phyloP scores from a whole-genome alignment of 371 early-diverging fungal species.

The Mortierella sp. region DNA sequence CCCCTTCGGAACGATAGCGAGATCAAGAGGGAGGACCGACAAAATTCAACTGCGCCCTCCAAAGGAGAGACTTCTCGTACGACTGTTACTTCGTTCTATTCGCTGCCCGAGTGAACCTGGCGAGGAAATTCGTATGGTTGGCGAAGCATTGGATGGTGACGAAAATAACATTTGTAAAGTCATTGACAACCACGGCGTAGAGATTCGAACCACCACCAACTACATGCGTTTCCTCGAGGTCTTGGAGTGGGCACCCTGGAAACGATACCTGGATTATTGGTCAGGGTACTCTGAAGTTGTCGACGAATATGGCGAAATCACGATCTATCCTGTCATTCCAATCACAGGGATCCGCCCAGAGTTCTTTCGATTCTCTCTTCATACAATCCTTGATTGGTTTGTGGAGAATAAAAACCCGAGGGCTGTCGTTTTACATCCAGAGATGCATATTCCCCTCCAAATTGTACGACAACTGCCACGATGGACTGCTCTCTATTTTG shows the following conservation, averaged over 20 bases:
- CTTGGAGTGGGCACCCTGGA: constrained; percentile 32
- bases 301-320: neutral
- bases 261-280: constrained; percentile 29
- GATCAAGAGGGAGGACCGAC: neutral
- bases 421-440: constrained; percentile 17
- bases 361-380: constrained; percentile 20
- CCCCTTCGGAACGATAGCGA: constrained; percentile 10
- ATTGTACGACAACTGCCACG: neutral
- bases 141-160: constrained; percentile 6
- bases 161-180: neutral
- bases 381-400: constrained; percentile 32
- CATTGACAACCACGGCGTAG: neutral
- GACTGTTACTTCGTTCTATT: constrained; percentile 21
- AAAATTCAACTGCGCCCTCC: neutral
- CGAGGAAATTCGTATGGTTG: constrained; percentile 6
- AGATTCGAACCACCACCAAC: constrained; percentile 19
- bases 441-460: neutral
- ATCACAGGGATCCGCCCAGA: neutral
- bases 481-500: constrained; percentile 22
- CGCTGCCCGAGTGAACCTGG: constrained; percentile 27
- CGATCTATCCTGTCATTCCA: neutral
- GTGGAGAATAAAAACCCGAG: constrained; percentile 17
- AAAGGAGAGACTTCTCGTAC: constrained; percentile 16
- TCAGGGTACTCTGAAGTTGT: neutral
- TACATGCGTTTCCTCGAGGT: constrained; percentile 29